A percentile compares a stretch with the other conserved stretches of the same genome.
phyloP scores from a whole-genome alignment of 2,329 filamentous ascomycete genomes.

The Trichoderma guizhouense region DNA sequence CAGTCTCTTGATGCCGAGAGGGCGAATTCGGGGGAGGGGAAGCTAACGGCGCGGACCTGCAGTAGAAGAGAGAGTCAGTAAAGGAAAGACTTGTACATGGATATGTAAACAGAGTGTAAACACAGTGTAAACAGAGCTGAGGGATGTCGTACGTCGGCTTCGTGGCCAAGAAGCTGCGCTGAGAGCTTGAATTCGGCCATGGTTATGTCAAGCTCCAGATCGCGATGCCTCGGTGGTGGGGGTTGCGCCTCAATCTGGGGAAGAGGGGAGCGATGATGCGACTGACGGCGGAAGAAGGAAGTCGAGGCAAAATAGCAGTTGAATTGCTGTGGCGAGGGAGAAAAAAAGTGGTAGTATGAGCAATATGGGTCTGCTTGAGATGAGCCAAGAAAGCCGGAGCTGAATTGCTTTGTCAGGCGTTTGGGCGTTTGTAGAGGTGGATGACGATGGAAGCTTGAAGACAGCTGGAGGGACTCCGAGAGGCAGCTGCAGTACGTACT shows the following conservation, averaged over 20 bases:
- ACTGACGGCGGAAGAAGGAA: background rate
- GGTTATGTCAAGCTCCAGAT: slow-evolving; percentile 14
- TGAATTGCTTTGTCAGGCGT: slow-evolving; percentile 16
- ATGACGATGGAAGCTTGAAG: slow-evolving; percentile 32
- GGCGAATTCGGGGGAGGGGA: slow-evolving; percentile 67
- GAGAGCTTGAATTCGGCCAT: slow-evolving; percentile 93
- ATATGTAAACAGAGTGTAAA: background rate
- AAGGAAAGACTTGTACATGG: background rate
- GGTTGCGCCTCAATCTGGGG: slow-evolving; percentile 4
- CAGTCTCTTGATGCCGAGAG: slow-evolving; percentile 89
- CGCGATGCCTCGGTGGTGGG: background rate
- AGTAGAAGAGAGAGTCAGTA: slow-evolving; percentile 20
- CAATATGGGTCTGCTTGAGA: background rate
- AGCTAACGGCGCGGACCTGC: slow-evolving; percentile 83
- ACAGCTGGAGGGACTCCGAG: slow-evolving; percentile 20
- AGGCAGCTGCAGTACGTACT: background rate
- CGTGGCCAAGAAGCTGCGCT: slow-evolving; percentile 81
- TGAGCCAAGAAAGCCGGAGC: background rate
- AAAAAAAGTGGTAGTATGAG: slow-evolving; percentile 17
- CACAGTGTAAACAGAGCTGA: background rate
- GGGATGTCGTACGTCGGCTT: slow-evolving; percentile 73
- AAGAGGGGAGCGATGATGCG: slow-evolving; percentile 20
- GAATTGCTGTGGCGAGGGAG: background rate
- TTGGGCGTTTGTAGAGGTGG: slow-evolving; percentile 10
- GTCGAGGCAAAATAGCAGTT: background rate